phyloP scores from a whole-genome alignment of 768 basidiomycete genomes.

The Tricholoma sp. region DNA sequence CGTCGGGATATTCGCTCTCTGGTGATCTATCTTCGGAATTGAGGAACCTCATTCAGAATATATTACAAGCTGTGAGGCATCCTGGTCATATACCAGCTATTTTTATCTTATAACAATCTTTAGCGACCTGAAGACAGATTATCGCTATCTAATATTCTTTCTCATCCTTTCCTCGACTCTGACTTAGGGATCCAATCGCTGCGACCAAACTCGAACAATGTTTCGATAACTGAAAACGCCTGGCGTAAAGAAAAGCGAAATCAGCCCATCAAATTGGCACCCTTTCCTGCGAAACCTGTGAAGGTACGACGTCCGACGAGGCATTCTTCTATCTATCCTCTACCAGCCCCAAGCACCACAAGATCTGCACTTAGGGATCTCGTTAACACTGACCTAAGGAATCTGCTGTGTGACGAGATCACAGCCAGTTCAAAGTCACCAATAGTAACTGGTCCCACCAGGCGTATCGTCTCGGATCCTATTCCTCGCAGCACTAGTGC shows the following conservation, averaged over 20 bases:
- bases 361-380: slow-evolving; percentile 12
- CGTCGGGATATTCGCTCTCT: slow-evolving; percentile 19
- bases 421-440: slow-evolving; percentile 2
- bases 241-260: not conserved
- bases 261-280: not conserved
- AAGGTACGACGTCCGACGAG: not conserved
- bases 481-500: slow-evolving; percentile 8
- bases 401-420: slow-evolving; percentile 14
- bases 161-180: slow-evolving; percentile 10
- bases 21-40: slow-evolving; percentile 16
- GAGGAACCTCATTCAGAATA: slow-evolving; percentile 21
- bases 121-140: slow-evolving; percentile 15
- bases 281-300: not conserved
- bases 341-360: slow-evolving; percentile 1
- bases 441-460: slow-evolving; percentile 4
- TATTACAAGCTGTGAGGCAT: slow-evolving; percentile 23
- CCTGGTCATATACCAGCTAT: not conserved
- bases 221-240: not conserved
- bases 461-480: slow-evolving; percentile 30
- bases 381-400: slow-evolving; percentile 17
- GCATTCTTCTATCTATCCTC: slow-evolving; percentile 8
- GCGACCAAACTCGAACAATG: slow-evolving; percentile 1
- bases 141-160: slow-evolving; percentile 7
- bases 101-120: not conserved
- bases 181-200: slow-evolving; percentile 3